phyloP scores from a whole-genome alignment of 345 rosid species.

The Clausena lansium region DNA sequence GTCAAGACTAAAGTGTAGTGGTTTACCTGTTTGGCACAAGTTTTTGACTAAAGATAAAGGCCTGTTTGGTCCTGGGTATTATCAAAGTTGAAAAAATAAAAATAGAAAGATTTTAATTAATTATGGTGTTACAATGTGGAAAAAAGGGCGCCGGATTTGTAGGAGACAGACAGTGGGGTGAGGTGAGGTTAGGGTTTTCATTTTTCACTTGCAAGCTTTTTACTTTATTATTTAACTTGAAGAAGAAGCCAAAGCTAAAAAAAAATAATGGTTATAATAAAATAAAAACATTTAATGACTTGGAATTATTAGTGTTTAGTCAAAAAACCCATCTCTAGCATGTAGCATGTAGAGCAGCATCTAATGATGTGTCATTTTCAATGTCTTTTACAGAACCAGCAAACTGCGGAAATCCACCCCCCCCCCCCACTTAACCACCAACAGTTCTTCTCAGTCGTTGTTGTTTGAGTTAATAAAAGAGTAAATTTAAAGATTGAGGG shows the following conservation, averaged over 20 bases:
- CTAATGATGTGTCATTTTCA: constrained; percentile 54
- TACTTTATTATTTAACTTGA: constrained; percentile 18
- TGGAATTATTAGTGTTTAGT: constrained; percentile 22
- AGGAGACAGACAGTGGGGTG: constrained; percentile 25
- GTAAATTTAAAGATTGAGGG: constrained; percentile 13
- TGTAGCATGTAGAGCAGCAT: background rate
- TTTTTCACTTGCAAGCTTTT: background rate
- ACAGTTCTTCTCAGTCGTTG: background rate
- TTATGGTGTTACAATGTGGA: background rate
- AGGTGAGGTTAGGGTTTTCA: constrained; percentile 3
- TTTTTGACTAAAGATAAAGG: background rate
- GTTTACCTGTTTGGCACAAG: background rate
- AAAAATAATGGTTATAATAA: background rate
- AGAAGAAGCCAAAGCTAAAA: constrained; percentile 26
- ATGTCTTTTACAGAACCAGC: constrained; percentile 46
- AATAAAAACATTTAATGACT: background rate
- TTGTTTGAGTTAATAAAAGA: constrained; percentile 8
- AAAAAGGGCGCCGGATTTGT: constrained; percentile 40
- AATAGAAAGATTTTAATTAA: background rate
- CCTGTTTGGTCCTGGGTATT: background rate
- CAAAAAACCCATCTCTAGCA: constrained; percentile 45
- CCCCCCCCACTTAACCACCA: constrained; percentile 5
- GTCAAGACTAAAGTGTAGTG: background rate
- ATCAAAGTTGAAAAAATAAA: background rate
- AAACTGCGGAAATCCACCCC: constrained; percentile 14